Evolutionary conservation across 1,284 basidiomycete genomes (phyloP).

Genomic region (Cryptococcus jaspeensis): DNA sequence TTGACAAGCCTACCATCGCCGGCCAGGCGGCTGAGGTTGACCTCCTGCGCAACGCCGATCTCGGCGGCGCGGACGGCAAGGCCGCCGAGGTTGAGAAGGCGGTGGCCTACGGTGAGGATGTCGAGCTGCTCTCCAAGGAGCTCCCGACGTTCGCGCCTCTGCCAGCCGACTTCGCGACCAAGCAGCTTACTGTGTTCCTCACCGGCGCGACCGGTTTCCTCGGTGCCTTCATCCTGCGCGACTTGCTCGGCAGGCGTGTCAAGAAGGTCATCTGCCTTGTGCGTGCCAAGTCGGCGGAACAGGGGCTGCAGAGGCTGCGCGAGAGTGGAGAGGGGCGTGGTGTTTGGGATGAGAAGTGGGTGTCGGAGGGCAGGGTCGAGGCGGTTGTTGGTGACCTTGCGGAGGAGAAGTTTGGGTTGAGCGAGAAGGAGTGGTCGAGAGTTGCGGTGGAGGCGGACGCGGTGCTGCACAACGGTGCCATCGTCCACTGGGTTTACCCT

Average conservation of each 20-base stretch:
- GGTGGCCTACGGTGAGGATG: constrained; percentile 73
- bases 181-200: constrained; percentile 77
- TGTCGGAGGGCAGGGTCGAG: constrained; percentile 66
- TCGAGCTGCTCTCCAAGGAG: constrained; percentile 62
- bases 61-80: constrained; percentile 52
- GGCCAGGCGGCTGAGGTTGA: constrained; percentile 83
- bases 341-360: constrained; percentile 93
- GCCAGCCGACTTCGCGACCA: constrained; percentile 58
- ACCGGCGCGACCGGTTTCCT: constrained; percentile 98
- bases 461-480: constrained; percentile 91
- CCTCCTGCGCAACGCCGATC: constrained; percentile 70
- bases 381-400: constrained; percentile 88
- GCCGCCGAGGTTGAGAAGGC: constrained; percentile 7
- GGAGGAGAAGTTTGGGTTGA: constrained; percentile 72
- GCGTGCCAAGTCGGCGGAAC: constrained; percentile 65
- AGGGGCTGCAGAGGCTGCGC: constrained; percentile 69
- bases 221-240: constrained; percentile 85
- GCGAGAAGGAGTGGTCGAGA: constrained; percentile 64
- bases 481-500: constrained; percentile 99
- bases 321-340: constrained; percentile 78
- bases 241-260: constrained; percentile 71
- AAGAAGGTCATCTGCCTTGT: constrained; percentile 89
- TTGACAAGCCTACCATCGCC: constrained; percentile 83
- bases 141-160: constrained; percentile 64
- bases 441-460: constrained; percentile 76